Percentiles rank a stretch among this genome's conserved stretches.
phyloP scores from a whole-genome alignment of 345 rosid species.

The Arabis alpina region DNA sequence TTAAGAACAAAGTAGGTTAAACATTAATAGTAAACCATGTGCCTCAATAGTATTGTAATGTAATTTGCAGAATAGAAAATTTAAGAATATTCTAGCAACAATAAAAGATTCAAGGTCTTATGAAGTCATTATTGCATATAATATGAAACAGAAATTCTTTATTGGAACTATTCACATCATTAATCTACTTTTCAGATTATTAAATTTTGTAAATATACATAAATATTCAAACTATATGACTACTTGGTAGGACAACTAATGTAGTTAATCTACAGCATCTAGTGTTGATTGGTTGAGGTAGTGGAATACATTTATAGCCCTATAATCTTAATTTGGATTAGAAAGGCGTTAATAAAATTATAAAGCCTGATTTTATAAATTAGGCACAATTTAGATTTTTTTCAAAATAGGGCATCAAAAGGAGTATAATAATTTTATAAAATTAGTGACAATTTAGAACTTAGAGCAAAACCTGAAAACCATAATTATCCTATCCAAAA shows the following conservation, averaged over 20 bases:
- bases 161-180: constrained; percentile 12
- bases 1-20: constrained; percentile 29
- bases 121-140: constrained; percentile 16
- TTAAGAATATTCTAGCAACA: constrained; percentile 28
- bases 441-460: no score
- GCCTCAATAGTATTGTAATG: constrained; percentile 25
- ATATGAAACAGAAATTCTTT: constrained; percentile 32
- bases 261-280: neutral
- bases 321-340: neutral
- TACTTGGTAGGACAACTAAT: constrained; percentile 26
- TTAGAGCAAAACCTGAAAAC: no score
- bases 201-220: neutral
- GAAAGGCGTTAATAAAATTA: no score
- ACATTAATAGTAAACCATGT: constrained; percentile 33
- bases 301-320: neutral
- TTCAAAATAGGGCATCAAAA: no score
- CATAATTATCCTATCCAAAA: no score
- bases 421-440: no score
- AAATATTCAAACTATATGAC: constrained; percentile 6
- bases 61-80: neutral
- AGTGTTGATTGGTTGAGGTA: neutral
- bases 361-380: no score
- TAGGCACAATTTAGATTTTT: no score
- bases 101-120: constrained; percentile 14
- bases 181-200: neutral